phyloP scores from a whole-genome alignment of 352 stramenopile genomes.

The Globisporangium yorkense region DNA sequence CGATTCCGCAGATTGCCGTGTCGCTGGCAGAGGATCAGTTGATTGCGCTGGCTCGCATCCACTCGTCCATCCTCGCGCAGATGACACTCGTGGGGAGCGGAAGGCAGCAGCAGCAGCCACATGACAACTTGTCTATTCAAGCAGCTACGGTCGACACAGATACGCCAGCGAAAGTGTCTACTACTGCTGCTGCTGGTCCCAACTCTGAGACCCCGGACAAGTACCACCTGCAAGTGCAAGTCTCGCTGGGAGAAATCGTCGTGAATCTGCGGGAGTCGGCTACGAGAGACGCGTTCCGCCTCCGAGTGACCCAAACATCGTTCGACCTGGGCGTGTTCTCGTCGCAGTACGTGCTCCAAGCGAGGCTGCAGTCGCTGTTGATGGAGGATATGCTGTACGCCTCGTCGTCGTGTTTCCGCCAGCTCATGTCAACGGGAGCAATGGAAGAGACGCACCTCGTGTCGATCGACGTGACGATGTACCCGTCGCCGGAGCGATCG shows the following conservation, averaged over 20 bases:
- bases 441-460: constrained; percentile 31
- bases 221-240: constrained; percentile 39
- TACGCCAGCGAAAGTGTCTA: no score
- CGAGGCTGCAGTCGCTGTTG: constrained; percentile 41
- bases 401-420: constrained; percentile 38
- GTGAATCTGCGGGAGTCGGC: constrained; percentile 45
- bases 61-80: constrained; percentile 16
- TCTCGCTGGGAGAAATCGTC: constrained; percentile 45
- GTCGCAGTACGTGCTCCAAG: constrained; percentile 40
- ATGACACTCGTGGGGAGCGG: constrained; percentile 1
- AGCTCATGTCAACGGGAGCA: constrained; percentile 58
- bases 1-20: constrained; percentile 17
- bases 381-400: constrained; percentile 72
- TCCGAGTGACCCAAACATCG: constrained; percentile 39
- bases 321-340: constrained; percentile 42
- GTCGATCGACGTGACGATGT: constrained; percentile 41
- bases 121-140: not conserved
- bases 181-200: constrained; percentile 1
- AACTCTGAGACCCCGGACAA: constrained; percentile 18
- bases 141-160: not conserved
- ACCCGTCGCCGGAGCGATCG: constrained; percentile 9
- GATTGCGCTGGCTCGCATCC: constrained; percentile 13
- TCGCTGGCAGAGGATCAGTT: constrained; percentile 13
- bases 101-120: not conserved
- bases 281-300: constrained; percentile 42